Conservation (phyloP, 768 basidiomycete species). For the Lanmaoa pseudosensibilis region DNA sequence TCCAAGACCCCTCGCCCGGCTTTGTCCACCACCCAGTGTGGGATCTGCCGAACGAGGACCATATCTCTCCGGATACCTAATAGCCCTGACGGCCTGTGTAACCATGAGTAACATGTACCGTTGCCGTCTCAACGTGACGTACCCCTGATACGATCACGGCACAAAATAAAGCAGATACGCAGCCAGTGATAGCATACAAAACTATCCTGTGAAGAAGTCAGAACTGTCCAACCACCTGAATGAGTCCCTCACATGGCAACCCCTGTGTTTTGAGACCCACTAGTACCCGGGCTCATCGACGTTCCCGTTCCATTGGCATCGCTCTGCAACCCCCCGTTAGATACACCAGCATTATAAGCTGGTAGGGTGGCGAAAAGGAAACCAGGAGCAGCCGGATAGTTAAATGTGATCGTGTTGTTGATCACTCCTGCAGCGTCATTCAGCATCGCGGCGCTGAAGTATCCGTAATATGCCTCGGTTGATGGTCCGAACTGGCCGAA, state of each 20-base stretch:
- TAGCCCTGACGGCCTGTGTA: conserved; percentile 72
- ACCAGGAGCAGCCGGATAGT: conserved; percentile 47
- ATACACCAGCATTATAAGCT: conserved; percentile 50
- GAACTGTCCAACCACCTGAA: background rate
- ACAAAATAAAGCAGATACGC: conserved; percentile 82
- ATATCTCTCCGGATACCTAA: conserved; percentile 90
- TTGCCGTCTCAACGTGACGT: conserved; percentile 27
- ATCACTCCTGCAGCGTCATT: conserved; percentile 52
- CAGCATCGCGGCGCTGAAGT: conserved; percentile 61
- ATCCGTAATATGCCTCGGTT: conserved; percentile 50
- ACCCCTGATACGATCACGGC: conserved; percentile 85
- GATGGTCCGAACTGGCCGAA: conserved; percentile 57
- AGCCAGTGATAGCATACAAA: conserved; percentile 84
- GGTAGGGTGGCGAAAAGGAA: conserved; percentile 72
- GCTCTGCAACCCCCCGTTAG: conserved; percentile 6
- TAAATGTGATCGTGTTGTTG: conserved; percentile 41
- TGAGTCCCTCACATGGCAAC: conserved; percentile 69
- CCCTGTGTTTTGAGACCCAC: conserved; percentile 45
- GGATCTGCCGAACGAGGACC: conserved; percentile 60
- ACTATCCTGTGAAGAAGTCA: conserved; percentile 56
- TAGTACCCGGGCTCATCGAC: conserved; percentile 13
- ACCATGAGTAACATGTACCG: background rate
- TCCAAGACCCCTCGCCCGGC: conserved; percentile 80
- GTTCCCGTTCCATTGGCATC: conserved; percentile 21
- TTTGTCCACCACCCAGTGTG: conserved; percentile 44